Evolutionary conservation across 2,329 filamentous ascomycete genomes (phyloP).

Genomic region (Phialophora macrospora): DNA sequence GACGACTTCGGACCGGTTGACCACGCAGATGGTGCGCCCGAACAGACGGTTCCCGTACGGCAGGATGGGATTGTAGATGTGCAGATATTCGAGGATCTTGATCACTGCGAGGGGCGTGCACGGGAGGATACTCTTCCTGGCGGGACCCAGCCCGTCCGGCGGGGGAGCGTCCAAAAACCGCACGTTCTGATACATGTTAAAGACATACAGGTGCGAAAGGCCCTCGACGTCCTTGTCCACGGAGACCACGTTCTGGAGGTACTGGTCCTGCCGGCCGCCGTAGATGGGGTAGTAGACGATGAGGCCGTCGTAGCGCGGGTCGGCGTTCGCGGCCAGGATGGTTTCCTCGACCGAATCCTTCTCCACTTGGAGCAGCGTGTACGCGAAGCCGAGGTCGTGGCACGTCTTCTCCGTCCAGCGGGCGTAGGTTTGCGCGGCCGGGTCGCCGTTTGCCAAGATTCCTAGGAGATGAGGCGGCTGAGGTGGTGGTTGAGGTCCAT

Average conservation of each 20-base stretch:
- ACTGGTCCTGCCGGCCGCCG: slow-evolving; percentile 82
- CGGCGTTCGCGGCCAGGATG: slow-evolving; percentile 81
- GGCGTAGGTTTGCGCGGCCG: slow-evolving; percentile 88
- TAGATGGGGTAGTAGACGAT: slow-evolving; percentile 99
- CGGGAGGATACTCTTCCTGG: slow-evolving; percentile 86
- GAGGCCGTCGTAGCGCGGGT: slow-evolving; percentile 78
- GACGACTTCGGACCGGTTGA: slow-evolving; percentile 95
- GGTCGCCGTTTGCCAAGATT: slow-evolving; percentile 90
- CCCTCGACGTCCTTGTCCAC: slow-evolving; percentile 94
- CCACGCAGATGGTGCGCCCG: slow-evolving; percentile 92
- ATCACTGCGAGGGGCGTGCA: slow-evolving; percentile 95
- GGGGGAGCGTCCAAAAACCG: slow-evolving; percentile 86
- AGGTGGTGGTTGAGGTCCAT: not conserved
- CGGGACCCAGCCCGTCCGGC: slow-evolving; percentile 41
- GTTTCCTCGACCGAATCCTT: slow-evolving; percentile 90
- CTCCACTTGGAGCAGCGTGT: slow-evolving; percentile 79
- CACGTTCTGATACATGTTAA: slow-evolving; percentile 99
- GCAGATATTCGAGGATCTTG: slow-evolving; percentile 94
- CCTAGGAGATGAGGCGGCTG: slow-evolving; percentile 72
- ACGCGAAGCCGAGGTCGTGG: slow-evolving; percentile 86
- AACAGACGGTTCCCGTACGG: slow-evolving; percentile 91
- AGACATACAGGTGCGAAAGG: slow-evolving; percentile 88
- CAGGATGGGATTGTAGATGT: slow-evolving; percentile 95
- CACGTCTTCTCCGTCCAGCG: slow-evolving; percentile 98
- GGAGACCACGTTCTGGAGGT: slow-evolving; percentile 91